phyloP scores from a whole-genome alignment of 2,329 filamentous ascomycete species.

The Cordyceps pruinosa region DNA sequence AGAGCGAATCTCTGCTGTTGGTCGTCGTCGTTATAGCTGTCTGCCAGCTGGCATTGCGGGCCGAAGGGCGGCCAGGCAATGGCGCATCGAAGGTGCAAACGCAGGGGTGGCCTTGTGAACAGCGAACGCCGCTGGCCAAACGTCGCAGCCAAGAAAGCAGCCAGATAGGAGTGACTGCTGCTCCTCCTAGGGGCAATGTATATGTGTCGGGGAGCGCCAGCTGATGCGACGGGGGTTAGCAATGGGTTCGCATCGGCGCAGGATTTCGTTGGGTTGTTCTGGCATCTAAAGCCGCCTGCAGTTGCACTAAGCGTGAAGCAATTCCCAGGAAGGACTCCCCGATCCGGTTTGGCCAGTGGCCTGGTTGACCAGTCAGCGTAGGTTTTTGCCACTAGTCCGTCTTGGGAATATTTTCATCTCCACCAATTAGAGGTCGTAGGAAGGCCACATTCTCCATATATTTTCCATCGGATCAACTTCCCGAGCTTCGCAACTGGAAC shows the following conservation, averaged over 20 bases:
- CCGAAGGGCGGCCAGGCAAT: slow-evolving; percentile 17
- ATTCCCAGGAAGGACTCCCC: slow-evolving; percentile 9
- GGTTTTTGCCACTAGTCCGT: not conserved
- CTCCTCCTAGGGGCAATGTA: not conserved
- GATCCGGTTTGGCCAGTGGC: slow-evolving; percentile 12
- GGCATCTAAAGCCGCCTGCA: not conserved
- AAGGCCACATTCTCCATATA: not conserved
- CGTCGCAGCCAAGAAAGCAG: not conserved
- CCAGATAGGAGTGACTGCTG: not conserved
- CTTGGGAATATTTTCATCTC: not conserved
- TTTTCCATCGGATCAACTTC: not conserved
- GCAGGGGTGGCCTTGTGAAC: slow-evolving; percentile 1
- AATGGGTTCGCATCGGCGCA: slow-evolving; percentile 4
- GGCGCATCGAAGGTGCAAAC: slow-evolving; percentile 13
- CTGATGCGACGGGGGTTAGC: not conserved
- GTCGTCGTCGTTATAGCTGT: slow-evolving; percentile 22
- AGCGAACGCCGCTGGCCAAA: not conserved
- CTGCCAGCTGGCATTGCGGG: slow-evolving; percentile 25
- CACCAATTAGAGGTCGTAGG: not conserved
- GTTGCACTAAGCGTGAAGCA: slow-evolving; percentile 8
- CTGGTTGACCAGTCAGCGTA: slow-evolving; percentile 11
- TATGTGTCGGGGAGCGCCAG: not conserved
- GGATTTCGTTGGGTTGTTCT: not conserved
- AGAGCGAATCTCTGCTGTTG: slow-evolving; percentile 25
- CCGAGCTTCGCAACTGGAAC: not conserved